These are phyloP conservation scores for Trichoderma gracile DNA, from an alignment of 2,329 filamentous ascomycete genomes.

Conservation along the genomic window DNA sequence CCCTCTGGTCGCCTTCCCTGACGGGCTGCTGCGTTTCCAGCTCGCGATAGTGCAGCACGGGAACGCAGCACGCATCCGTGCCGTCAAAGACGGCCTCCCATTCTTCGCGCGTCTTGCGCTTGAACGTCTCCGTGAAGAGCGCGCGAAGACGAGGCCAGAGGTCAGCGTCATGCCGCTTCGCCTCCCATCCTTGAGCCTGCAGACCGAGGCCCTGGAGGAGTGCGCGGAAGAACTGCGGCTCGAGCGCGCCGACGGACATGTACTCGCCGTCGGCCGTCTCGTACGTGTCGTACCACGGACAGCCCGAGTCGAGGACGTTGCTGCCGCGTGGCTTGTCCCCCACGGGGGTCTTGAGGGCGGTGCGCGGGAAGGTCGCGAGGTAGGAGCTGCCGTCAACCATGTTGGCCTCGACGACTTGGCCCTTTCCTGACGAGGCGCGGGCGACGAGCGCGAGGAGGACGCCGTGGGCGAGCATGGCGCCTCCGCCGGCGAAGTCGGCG, in stretches of 20 bases:
- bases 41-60: conserved; percentile 75
- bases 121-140: conserved; percentile 65
- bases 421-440: conserved; percentile 62
- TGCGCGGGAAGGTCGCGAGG: conserved; percentile 73
- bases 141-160: conserved; percentile 68
- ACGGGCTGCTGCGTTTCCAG: conserved; percentile 51
- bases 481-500: conserved; percentile 89
- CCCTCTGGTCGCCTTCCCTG: conserved; percentile 68
- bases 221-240: conserved; percentile 77
- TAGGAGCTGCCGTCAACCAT: conserved; percentile 92
- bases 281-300: conserved; percentile 88
- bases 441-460: conserved; percentile 77
- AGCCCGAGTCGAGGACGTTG: conserved; percentile 81
- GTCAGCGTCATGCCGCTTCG: conserved; percentile 57
- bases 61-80: conserved; percentile 90
- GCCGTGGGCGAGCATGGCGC: conserved; percentile 77
- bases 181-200: conserved; percentile 49
- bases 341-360: conserved; percentile 62
- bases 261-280: conserved; percentile 76
- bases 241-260: conserved; percentile 87
- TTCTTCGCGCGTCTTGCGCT: conserved; percentile 66
- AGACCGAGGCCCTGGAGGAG: conserved; percentile 70
- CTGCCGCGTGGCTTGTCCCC: conserved; percentile 67
- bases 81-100: conserved; percentile 89
- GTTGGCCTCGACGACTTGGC: conserved; percentile 91